Percentiles rank a stretch among this genome's conserved stretches.
Evolutionary conservation across 331 rosid genomes (phyloP).

Genomic region (Cydonia oblonga): DNA sequence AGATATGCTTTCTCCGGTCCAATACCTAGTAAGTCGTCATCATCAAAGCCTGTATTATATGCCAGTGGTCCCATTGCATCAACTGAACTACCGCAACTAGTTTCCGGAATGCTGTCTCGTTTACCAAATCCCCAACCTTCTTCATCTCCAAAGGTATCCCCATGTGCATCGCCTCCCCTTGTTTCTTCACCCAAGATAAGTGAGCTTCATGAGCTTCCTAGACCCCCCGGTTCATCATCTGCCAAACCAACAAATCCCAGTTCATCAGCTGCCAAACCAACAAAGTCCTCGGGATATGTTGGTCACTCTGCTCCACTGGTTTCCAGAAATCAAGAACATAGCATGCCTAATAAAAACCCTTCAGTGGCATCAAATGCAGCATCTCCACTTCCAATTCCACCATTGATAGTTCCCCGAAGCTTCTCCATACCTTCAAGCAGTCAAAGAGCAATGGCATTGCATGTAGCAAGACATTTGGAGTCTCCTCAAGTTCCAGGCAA

Average conservation of each 20-base stretch:
- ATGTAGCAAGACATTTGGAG: conserved; percentile 52
- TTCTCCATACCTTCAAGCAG: conserved; percentile 77
- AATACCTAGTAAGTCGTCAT: conserved; percentile 40
- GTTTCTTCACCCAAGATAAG: conserved; percentile 76
- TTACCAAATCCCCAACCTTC: conserved; percentile 42
- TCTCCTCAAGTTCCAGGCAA: conserved; percentile 44
- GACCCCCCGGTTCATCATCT: conserved; percentile 50
- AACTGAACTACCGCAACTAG: conserved; percentile 29
- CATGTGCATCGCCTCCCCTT: conserved; percentile 69
- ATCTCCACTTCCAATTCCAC: conserved; percentile 84
- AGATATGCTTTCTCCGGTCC: conserved; percentile 78
- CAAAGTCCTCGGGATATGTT: conserved; percentile 32
- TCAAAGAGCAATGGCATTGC: conserved; percentile 55
- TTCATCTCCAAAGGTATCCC: conserved; percentile 68
- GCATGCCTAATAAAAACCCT: conserved; percentile 33
- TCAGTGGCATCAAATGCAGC: conserved; percentile 44
- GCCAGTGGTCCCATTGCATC: conserved; percentile 25
- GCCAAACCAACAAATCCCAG: not conserved
- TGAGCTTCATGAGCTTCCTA: conserved; percentile 92
- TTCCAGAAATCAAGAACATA: conserved; percentile 50
- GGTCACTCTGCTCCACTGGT: conserved; percentile 72
- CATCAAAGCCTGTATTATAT: conserved; percentile 41
- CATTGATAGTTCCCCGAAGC: conserved; percentile 57
- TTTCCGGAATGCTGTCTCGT: conserved; percentile 39
- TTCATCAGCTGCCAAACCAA: conserved; percentile 29